These are phyloP conservation scores for Pyrenophora tritici-repentis DNA, from an alignment of 2,329 filamentous ascomycete species.

Conservation along the genomic window DNA sequence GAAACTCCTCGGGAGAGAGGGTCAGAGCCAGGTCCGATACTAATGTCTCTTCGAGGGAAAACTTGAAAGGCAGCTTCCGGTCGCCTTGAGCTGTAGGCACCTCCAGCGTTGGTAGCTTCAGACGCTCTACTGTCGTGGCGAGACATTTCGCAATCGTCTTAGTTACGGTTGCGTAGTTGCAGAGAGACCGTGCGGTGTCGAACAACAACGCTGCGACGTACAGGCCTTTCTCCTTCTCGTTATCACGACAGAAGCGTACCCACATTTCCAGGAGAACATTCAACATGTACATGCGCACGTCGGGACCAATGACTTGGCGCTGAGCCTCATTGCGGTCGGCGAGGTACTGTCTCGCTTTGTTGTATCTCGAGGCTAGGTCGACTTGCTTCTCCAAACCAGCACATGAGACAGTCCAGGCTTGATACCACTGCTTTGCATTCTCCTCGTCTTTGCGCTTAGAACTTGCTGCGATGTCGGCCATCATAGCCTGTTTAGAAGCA, in stretches of 20 bases:
- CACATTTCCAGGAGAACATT: constrained; percentile 57
- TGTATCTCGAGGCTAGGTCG: constrained; percentile 53
- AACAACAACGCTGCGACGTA: constrained; percentile 43
- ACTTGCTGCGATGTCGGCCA: constrained; percentile 50
- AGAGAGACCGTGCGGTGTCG: constrained; percentile 36
- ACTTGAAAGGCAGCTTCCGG: constrained; percentile 53
- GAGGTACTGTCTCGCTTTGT: constrained; percentile 57
- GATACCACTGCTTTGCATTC: constrained; percentile 47
- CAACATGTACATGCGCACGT: constrained; percentile 57
- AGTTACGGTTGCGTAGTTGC: constrained; percentile 33
- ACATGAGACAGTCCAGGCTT: constrained; percentile 54
- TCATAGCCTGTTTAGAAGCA: constrained; percentile 50
- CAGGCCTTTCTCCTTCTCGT: constrained; percentile 34
- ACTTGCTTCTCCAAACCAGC: constrained; percentile 55
- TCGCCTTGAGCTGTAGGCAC: constrained; percentile 39
- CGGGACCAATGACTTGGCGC: constrained; percentile 49
- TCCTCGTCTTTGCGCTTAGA: constrained; percentile 52
- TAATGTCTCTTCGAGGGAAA: constrained; percentile 28
- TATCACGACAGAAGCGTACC: constrained; percentile 44
- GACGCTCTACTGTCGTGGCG: constrained; percentile 45
- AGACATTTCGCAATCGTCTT: constrained; percentile 40
- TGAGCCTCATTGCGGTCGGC: constrained; percentile 48
- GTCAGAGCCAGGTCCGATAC: constrained; percentile 44
- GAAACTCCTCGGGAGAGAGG: constrained; percentile 61
- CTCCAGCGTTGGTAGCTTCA: constrained; percentile 47